phyloP scores from a whole-genome alignment of 2,329 filamentous ascomycete genomes.

The Hawksworthiomyces lignivorus region DNA sequence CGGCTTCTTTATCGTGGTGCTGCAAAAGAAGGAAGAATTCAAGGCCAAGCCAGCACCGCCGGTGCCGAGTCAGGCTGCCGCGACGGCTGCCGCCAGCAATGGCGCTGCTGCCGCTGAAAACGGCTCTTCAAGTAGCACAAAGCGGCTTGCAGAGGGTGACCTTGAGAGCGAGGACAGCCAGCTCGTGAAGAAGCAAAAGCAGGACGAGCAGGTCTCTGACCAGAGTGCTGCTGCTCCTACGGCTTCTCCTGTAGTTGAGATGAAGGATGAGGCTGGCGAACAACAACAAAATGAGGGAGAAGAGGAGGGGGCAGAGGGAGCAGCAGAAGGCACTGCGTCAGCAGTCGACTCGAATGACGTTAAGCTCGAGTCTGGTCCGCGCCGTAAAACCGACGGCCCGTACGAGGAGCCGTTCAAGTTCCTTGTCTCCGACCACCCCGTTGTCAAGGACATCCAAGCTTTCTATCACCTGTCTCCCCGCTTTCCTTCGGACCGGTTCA shows the following conservation, averaged over 20 bases:
- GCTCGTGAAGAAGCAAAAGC: slow-evolving; percentile 35
- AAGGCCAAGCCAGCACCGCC: slow-evolving; percentile 54
- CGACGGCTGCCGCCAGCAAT: slow-evolving; percentile 13
- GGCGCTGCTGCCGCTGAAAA: slow-evolving; percentile 4
- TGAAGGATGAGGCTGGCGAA: slow-evolving; percentile 14
- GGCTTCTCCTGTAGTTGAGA: slow-evolving; percentile 5
- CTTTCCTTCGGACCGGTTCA: slow-evolving; percentile 86
- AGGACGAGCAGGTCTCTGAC: slow-evolving; percentile 20
- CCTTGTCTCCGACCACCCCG: slow-evolving; percentile 63
- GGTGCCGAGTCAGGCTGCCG: neutral
- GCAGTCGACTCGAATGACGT: slow-evolving; percentile 4
- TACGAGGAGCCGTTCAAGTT: slow-evolving; percentile 95
- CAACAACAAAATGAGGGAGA: slow-evolving; percentile 11
- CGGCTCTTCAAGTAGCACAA: no score
- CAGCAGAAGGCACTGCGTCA: no score
- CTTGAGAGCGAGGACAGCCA: slow-evolving; percentile 22
- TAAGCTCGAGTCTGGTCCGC: slow-evolving; percentile 17
- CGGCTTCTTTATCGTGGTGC: slow-evolving; percentile 92
- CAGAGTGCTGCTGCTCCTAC: slow-evolving; percentile 4
- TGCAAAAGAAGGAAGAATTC: slow-evolving; percentile 87
- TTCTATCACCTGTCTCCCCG: slow-evolving; percentile 81
- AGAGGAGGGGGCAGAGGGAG: slow-evolving; percentile 11
- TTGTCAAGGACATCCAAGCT: slow-evolving; percentile 66
- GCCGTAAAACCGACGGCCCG: slow-evolving; percentile 40
- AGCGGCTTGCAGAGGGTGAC: slow-evolving; percentile 26